phyloP scores from a whole-genome alignment of 2,329 filamentous ascomycete species.

The Fusarium sp. region DNA sequence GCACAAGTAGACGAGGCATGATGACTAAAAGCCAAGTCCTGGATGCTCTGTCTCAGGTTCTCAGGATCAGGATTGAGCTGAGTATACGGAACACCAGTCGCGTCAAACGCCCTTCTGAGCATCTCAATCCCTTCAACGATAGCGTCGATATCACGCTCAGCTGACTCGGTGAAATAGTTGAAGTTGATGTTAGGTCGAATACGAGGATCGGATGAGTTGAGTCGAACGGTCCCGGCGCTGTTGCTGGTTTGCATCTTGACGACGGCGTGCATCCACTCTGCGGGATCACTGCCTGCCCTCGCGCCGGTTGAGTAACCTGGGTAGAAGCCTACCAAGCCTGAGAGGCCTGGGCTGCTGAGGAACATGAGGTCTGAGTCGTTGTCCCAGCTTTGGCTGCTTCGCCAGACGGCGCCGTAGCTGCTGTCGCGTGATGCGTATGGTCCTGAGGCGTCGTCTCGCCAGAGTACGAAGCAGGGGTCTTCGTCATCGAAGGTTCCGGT shows the following conservation, averaged over 20 bases:
- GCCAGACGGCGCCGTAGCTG: not conserved
- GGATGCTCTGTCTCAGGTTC: not conserved
- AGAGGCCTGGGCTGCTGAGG: not conserved
- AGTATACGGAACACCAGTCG: not conserved
- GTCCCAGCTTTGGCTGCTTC: not conserved
- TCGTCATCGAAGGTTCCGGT: not conserved
- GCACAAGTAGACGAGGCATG: not conserved
- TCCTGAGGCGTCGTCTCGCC: not conserved
- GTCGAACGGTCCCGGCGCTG: not conserved
- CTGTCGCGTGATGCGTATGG: not conserved
- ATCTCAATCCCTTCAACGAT: constrained; percentile 3
- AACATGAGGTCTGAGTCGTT: not conserved
- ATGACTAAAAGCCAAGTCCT: not conserved
- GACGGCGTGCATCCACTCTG: not conserved
- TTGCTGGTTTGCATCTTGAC: constrained; percentile 10
- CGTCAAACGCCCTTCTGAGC: not conserved
- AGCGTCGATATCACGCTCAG: not conserved
- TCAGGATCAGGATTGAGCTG: not conserved
- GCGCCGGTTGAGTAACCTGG: not conserved
- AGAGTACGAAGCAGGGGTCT: not conserved
- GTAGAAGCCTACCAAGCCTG: not conserved
- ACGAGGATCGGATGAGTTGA: not conserved
- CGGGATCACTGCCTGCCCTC: not conserved
- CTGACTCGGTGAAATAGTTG: not conserved
- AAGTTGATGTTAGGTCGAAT: not conserved